These are phyloP conservation scores for Fusarium bactridioides DNA, from an alignment of 2,329 filamentous ascomycete genomes.

Conservation along the genomic window DNA sequence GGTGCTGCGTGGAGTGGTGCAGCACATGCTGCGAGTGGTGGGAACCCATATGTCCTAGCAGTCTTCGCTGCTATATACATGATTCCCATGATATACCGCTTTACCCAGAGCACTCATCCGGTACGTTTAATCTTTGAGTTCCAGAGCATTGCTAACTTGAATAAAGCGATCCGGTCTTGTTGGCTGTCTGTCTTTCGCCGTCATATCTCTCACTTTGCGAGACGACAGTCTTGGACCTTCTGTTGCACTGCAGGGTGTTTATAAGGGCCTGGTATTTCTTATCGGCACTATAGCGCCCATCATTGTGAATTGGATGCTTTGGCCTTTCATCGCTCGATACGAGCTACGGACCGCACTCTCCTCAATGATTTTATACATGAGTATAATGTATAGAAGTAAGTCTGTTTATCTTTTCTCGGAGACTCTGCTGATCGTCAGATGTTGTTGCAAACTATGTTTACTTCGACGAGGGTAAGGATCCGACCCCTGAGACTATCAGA, in stretches of 20 bases:
- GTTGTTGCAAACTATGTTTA: constrained; percentile 66
- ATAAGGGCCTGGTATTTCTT: constrained; percentile 59
- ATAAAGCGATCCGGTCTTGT: constrained; percentile 62
- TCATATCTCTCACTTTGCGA: constrained; percentile 58
- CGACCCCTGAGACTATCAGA: constrained; percentile 59
- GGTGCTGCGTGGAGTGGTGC: constrained; percentile 64
- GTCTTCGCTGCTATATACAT: constrained; percentile 64
- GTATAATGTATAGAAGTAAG: constrained; percentile 63
- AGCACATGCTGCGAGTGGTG: constrained; percentile 58
- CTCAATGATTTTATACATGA: constrained; percentile 65
- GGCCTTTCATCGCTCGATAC: constrained; percentile 68
- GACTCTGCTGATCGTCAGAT: constrained; percentile 40
- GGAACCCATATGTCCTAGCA: constrained; percentile 63
- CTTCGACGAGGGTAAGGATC: constrained; percentile 62
- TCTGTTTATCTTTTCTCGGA: neutral
- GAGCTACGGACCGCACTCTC: constrained; percentile 64
- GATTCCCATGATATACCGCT: constrained; percentile 67
- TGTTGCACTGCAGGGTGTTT: constrained; percentile 52
- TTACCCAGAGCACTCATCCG: constrained; percentile 62
- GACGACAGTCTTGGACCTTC: constrained; percentile 44
- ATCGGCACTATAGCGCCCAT: constrained; percentile 62
- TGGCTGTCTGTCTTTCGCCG: constrained; percentile 64
- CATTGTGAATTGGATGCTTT: constrained; percentile 65
- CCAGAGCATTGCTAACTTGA: constrained; percentile 12
- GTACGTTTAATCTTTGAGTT: constrained; percentile 41